These are phyloP conservation scores for Xenosphaeropsis pyriputrescens DNA, from an alignment of 2,329 filamentous ascomycete genomes.

Conservation along the genomic window DNA sequence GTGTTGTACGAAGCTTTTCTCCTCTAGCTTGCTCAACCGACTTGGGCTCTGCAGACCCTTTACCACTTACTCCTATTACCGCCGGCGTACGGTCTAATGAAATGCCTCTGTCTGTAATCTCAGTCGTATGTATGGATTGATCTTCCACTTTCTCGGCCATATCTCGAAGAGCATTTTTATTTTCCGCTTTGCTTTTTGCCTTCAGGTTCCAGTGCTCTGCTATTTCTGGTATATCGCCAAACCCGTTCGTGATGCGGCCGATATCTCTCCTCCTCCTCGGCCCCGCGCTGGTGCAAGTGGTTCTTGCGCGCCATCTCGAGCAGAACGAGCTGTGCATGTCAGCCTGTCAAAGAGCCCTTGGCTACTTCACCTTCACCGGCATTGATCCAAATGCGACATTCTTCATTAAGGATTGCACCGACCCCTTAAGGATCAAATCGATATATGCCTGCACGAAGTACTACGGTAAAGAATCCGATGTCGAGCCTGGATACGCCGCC, in stretches of 20 bases:
- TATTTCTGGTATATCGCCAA: too few relatives aligned
- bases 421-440: not conserved
- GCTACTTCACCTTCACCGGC: not conserved
- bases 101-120: too few relatives aligned
- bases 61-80: too few relatives aligned
- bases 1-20: too few relatives aligned
- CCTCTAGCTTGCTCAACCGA: too few relatives aligned
- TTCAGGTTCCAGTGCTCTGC: too few relatives aligned
- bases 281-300: not conserved
- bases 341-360: not conserved
- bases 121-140: too few relatives aligned
- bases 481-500: not conserved
- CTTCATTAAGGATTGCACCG: not conserved
- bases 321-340: not conserved
- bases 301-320: not conserved
- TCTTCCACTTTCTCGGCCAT: too few relatives aligned
- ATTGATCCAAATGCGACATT: not conserved
- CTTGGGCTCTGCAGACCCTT: too few relatives aligned
- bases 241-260: not conserved
- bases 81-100: too few relatives aligned
- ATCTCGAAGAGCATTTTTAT: too few relatives aligned
- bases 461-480: not conserved
- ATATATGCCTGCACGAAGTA: not conserved
- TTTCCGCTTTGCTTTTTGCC: too few relatives aligned
- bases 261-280: not conserved